Base-by-base conservation (phyloP, 768 basidiomycete species). In the Lanmaoa pseudosensibilis region DNA sequence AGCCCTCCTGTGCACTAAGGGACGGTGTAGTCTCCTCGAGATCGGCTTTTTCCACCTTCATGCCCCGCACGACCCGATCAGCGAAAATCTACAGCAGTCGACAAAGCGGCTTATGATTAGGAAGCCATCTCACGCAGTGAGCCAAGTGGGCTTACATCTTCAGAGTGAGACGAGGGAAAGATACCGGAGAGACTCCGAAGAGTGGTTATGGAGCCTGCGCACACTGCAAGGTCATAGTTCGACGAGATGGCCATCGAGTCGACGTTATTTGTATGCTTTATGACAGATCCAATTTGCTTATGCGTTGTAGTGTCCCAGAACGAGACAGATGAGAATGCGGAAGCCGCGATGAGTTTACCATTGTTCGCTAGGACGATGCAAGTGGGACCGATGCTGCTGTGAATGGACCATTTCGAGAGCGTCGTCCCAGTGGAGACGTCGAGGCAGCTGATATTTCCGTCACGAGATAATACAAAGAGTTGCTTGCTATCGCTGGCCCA, bases 271-370 rank as follows among this genome's bases (percentile, higher is more conserved):
- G 33, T 9, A 18, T 59, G 49, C 23, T 33, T 15, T 6, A 60
- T 23, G 12, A n/a, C 1, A 12, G 52, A 5, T 21, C 58, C 57
- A 1, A 60, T 48, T 44, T 33, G 19, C 13, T 51, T 37, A n/a
- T 7, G 38, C 5, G 57, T 60, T 2, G 34, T 30, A 8, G 36
- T 40, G 7, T 61, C 58, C 60, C 58, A 60, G 32, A 61, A 55
- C 0, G 58, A 52, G 25, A 61, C 46, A 0, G 49, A 51, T 4
- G 47, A 34, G 1, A 25, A 21, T 5, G 15, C 34, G 2, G 39
- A 50, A 7, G 38, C 48, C 18, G 49, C 57, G 23, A 60, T 21
- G 16, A 59, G 54, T 4, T n/a, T 25, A 4, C 52, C 40, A 8
- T 54, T 46, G 18, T 10, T 18, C 8, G 57, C 39, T 3, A 60